These are phyloP conservation scores for Digitaria exilis DNA, from an alignment of 202 grass and related monocot genomes.

Conservation along the genomic window DNA sequence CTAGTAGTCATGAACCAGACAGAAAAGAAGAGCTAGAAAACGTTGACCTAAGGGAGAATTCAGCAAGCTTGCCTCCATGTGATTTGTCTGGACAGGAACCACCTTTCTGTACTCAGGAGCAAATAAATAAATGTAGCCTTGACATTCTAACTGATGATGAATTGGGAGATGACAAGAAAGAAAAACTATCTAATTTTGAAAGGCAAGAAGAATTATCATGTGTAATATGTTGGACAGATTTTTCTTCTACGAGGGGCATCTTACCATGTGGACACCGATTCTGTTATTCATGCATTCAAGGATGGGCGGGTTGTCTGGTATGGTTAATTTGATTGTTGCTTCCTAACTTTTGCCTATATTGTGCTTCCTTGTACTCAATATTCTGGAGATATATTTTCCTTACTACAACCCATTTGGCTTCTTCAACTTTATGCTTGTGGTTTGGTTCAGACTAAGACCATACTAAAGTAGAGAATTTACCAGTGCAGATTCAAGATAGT, in stretches of 20 bases:
- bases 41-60: too few species aligned
- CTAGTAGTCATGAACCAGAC: too few species aligned
- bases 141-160: slow-evolving; percentile 33
- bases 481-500: neutral
- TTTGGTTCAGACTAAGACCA: neutral
- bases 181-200: slow-evolving; percentile 29
- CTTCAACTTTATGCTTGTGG: neutral
- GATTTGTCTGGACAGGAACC: slow-evolving; percentile 40
- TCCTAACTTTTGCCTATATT: neutral
- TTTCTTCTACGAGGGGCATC: too few species aligned
- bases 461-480: neutral
- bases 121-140: slow-evolving; percentile 25
- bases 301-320: slow-evolving; percentile 80
- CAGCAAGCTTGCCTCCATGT: neutral
- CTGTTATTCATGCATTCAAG: slow-evolving; percentile 93
- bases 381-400: slow-evolving; percentile 3
- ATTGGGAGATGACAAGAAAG: slow-evolving; percentile 32
- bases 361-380: neutral
- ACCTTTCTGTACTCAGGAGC: slow-evolving; percentile 45
- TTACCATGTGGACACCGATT: too few species aligned
- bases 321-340: slow-evolving; percentile 29
- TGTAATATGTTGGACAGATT: too few species aligned
- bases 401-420: neutral
- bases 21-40: too few species aligned
- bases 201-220: slow-evolving; percentile 73